Conservation (phyloP, 1,284 basidiomycete species). For the Coniferiporia sulphurascens region DNA sequence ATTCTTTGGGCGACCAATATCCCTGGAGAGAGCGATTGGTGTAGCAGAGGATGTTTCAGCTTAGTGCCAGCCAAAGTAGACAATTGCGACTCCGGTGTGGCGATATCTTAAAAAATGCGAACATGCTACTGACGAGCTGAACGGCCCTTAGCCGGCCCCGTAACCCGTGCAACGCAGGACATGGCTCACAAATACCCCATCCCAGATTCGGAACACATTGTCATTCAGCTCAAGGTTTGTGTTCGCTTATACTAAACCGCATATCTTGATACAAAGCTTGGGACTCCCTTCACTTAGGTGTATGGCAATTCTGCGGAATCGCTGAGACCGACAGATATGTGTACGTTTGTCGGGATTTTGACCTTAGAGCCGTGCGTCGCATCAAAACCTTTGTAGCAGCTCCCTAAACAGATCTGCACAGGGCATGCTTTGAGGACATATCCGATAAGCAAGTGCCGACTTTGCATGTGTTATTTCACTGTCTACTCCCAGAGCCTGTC, state of each 20-base stretch:
- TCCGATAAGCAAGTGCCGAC: conserved; percentile 48
- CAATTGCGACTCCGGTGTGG: neutral
- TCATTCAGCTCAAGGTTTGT: conserved; percentile 62
- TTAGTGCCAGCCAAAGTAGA: neutral
- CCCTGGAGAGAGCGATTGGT: conserved; percentile 58
- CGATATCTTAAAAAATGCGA: neutral
- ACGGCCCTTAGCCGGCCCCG: neutral
- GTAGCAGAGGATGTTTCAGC: conserved; percentile 10
- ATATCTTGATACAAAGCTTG: too few relatives aligned
- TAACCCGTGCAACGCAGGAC: neutral
- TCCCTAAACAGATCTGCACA: neutral
- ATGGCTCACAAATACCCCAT: conserved; percentile 62
- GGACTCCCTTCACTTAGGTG: conserved; percentile 35
- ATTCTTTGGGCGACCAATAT: conserved; percentile 68
- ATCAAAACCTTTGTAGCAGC: neutral
- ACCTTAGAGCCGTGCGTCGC: conserved; percentile 53
- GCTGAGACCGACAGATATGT: conserved; percentile 54
- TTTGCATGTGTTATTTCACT: conserved; percentile 60
- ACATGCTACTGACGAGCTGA: neutral
- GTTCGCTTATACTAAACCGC: neutral
- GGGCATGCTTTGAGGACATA: conserved; percentile 28
- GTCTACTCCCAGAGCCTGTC: conserved; percentile 36
- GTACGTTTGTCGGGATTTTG: conserved; percentile 67
- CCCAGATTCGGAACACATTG: conserved; percentile 48
- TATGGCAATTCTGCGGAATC: conserved; percentile 45